These are phyloP conservation scores for Corymbia maculata DNA, from an alignment of 345 rosid genomes.

Conservation along the genomic window DNA sequence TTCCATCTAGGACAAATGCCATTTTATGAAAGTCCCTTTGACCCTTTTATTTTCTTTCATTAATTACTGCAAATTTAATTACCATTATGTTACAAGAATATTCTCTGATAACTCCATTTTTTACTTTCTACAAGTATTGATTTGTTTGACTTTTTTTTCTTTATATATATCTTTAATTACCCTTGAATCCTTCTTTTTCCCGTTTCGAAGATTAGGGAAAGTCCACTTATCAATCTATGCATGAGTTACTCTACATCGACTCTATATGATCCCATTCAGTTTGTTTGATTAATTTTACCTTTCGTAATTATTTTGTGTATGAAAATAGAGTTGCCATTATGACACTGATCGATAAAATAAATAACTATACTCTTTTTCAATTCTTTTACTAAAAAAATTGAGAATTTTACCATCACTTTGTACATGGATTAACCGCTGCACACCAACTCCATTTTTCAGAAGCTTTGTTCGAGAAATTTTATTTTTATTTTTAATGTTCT, in stretches of 20 bases:
- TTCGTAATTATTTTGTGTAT: neutral
- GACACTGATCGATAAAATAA: neutral
- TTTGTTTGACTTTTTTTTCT: neutral
- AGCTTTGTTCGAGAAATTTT: neutral
- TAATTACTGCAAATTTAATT: neutral
- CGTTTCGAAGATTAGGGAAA: neutral
- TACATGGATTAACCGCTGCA: neutral
- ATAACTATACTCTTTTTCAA: neutral
- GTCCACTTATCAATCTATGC: neutral
- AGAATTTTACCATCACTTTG: neutral
- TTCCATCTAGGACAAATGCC: too few species aligned
- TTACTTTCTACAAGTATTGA: neutral
- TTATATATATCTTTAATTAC: neutral
- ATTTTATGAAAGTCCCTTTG: too few species aligned
- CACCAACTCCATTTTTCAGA: neutral
- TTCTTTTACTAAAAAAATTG: neutral
- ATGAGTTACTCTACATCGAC: neutral
- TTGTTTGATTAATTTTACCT: neutral
- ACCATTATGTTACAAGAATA: neutral
- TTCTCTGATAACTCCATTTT: neutral
- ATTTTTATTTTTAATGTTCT: neutral
- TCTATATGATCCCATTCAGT: neutral
- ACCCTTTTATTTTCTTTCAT: too few species aligned
- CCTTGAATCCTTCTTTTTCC: neutral
- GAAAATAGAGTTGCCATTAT: neutral